phyloP scores from a whole-genome alignment of 306 rosid species.

The Sicyos edulis region DNA sequence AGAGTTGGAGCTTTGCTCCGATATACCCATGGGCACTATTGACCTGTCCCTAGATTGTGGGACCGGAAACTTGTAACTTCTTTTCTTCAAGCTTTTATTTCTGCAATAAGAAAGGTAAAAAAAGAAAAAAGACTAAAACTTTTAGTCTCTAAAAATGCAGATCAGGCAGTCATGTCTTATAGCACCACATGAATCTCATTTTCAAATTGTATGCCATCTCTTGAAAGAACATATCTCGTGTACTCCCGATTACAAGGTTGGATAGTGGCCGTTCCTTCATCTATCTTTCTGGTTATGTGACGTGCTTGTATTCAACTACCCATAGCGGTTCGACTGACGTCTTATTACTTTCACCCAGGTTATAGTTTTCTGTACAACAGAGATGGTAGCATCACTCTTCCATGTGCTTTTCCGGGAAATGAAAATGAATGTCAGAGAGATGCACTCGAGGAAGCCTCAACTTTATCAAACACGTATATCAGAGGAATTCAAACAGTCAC shows the following conservation, averaged over 20 bases:
- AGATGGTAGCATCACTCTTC: conserved; percentile 75
- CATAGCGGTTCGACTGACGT: conserved; percentile 18
- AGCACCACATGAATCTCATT: conserved; percentile 72
- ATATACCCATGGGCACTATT: too few species aligned
- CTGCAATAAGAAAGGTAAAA: background rate
- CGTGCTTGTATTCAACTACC: background rate
- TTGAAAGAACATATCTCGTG: conserved; percentile 65
- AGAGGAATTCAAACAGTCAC: conserved; percentile 79
- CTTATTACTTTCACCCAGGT: conserved; percentile 50
- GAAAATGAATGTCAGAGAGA: conserved; percentile 89
- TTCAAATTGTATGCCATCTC: conserved; percentile 62
- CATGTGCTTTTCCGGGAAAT: conserved; percentile 66
- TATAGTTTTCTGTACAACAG: conserved; percentile 78
- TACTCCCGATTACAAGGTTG: conserved; percentile 77
- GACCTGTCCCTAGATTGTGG: too few species aligned
- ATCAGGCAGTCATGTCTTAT: conserved; percentile 62
- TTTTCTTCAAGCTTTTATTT: background rate
- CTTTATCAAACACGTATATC: conserved; percentile 72
- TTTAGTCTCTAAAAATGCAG: conserved; percentile 41
- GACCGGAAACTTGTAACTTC: too few species aligned
- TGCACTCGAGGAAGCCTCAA: conserved; percentile 89
- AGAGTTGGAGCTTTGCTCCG: too few species aligned
- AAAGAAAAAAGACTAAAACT: background rate
- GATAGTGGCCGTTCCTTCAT: background rate
- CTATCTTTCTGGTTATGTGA: background rate